These are phyloP conservation scores for Bocquillonia castaneifolia DNA, from an alignment of 441 rosid genomes.

Conservation along the genomic window DNA sequence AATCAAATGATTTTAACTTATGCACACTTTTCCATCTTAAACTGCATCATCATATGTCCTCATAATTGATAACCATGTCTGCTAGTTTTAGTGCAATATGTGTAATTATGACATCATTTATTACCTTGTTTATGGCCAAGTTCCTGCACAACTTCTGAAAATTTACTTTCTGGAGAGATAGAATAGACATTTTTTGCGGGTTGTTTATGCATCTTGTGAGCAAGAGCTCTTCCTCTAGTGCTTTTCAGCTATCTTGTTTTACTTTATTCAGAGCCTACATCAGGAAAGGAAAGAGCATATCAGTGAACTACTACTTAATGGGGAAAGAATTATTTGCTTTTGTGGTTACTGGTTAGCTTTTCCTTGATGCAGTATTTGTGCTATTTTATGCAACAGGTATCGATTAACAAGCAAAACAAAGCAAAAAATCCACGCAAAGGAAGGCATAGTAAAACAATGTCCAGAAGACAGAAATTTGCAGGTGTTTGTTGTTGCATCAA, in stretches of 20 bases:
- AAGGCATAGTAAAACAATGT: conserved; percentile 15
- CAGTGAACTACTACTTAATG: neutral
- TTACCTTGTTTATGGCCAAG: neutral
- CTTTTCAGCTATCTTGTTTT: neutral
- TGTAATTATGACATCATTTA: neutral
- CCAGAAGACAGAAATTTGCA: conserved; percentile 50
- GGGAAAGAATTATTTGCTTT: neutral
- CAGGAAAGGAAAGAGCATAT: neutral
- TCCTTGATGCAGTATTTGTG: neutral
- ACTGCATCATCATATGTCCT: neutral
- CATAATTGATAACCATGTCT: neutral
- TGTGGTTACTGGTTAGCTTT: neutral
- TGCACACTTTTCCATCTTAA: neutral
- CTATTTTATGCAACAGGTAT: conserved; percentile 24
- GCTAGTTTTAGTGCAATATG: neutral
- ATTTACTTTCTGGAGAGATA: neutral
- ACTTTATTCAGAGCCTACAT: neutral
- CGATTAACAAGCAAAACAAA: conserved; percentile 15
- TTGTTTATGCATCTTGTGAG: too few species aligned
- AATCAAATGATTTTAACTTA: neutral
- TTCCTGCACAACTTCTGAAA: neutral
- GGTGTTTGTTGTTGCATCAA: conserved; percentile 32
- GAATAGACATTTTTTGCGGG: neutral
- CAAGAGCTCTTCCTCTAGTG: neutral
- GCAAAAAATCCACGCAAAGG: conserved; percentile 17